Percentiles rank a stretch among this genome's conserved stretches.
Conservation (phyloP, 129 eudicot genomes). For the Oenanthe sinensis region DNA sequence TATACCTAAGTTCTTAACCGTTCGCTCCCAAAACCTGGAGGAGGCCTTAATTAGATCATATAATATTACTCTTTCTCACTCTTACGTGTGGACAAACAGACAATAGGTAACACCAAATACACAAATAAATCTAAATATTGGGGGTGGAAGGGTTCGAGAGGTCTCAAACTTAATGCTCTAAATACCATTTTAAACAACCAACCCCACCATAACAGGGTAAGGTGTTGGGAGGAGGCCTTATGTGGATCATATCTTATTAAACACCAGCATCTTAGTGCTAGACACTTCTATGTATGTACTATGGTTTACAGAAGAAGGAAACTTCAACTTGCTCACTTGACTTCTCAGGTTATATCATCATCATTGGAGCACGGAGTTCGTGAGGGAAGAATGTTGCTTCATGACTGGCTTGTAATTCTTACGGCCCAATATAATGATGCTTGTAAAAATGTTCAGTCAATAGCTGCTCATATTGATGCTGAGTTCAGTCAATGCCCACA, state of each 20-base stretch:
- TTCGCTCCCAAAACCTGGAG: too few relatives aligned
- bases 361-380: constrained; percentile 85
- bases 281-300: background rate
- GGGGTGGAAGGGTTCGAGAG: too few relatives aligned
- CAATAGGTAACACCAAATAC: too few relatives aligned
- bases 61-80: too few relatives aligned
- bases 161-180: too few relatives aligned
- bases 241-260: too few relatives aligned
- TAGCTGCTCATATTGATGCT: constrained; percentile 50
- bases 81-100: too few relatives aligned
- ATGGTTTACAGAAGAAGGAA: background rate
- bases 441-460: constrained; percentile 51
- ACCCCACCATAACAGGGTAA: too few relatives aligned
- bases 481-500: constrained; percentile 91
- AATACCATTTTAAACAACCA: too few relatives aligned
- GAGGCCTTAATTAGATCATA: too few relatives aligned
- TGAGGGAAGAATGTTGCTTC: constrained; percentile 81
- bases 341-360: constrained; percentile 69
- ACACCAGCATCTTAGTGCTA: background rate
- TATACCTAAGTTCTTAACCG: background rate
- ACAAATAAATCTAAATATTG: too few relatives aligned
- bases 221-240: too few relatives aligned
- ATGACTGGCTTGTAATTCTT: constrained; percentile 99
- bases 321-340: background rate
- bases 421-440: constrained; percentile 81